phyloP scores from a whole-genome alignment of 164 flowering plant genomes.

The Vitis labrusca region DNA sequence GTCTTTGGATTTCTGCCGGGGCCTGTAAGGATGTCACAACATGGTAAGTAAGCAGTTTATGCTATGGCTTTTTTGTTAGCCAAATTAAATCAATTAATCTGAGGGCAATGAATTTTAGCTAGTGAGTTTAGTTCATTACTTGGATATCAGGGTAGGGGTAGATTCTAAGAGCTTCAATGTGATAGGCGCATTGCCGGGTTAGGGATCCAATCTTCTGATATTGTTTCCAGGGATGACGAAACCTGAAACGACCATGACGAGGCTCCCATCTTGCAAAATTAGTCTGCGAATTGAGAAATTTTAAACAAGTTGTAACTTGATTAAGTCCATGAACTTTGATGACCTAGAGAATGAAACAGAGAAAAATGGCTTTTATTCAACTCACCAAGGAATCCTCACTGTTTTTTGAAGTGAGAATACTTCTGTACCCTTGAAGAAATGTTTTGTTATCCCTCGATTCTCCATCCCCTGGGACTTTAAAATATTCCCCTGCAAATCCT shows the following conservation, averaged over 20 bases:
- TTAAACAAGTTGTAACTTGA: background rate
- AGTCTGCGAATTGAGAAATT: constrained; percentile 22
- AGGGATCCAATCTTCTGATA: constrained; percentile 37
- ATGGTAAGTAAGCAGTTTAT: background rate
- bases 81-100: background rate
- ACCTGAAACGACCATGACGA: constrained; percentile 37
- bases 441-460: constrained; percentile 1
- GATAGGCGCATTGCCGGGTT: constrained; percentile 37
- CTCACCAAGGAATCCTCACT: constrained; percentile 34
- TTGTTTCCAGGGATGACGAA: constrained; percentile 55
- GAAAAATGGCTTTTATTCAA: background rate
- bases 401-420: constrained; percentile 26
- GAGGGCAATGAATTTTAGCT: no score
- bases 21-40: constrained; percentile 19
- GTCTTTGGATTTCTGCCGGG: constrained; percentile 28
- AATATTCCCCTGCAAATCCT: constrained; percentile 29
- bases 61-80: background rate
- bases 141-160: constrained; percentile 22
- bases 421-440: constrained; percentile 26
- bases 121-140: constrained; percentile 2
- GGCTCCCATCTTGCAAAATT: constrained; percentile 55
- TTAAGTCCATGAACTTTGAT: background rate
- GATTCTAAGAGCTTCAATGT: constrained; percentile 36
- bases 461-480: constrained; percentile 8
- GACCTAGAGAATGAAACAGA: background rate